Evolutionary conservation across 2,329 filamentous ascomycete genomes (phyloP).

Genomic region (Neocatenulostroma microsporum): DNA sequence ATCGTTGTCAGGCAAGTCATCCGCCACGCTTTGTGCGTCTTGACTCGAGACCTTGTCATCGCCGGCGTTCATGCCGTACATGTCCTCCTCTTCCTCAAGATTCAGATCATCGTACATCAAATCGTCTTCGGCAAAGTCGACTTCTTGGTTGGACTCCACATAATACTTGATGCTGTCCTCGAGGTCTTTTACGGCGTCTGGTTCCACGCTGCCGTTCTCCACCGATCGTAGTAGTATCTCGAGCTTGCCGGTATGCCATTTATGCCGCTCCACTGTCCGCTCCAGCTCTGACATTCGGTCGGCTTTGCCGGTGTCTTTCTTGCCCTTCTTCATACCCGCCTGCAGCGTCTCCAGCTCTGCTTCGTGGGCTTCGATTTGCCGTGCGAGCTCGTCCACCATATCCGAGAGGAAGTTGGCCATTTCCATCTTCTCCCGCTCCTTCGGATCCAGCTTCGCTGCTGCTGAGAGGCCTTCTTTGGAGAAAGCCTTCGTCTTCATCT

Average conservation of each 20-base stretch:
- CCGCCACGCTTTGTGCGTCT: conserved; percentile 85
- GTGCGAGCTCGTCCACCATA: conserved; percentile 87
- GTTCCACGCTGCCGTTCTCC: conserved; percentile 86
- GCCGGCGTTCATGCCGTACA: conserved; percentile 63
- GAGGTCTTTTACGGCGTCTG: conserved; percentile 76
- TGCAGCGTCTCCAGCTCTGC: conserved; percentile 82
- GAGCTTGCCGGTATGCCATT: conserved; percentile 90
- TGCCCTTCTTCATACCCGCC: conserved; percentile 88
- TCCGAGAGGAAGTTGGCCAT: conserved; percentile 74
- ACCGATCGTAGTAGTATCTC: conserved; percentile 83
- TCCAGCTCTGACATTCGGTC: conserved; percentile 86
- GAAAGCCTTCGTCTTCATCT: conserved; percentile 98
- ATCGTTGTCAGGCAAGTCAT: conserved; percentile 61
- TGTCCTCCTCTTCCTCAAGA: conserved; percentile 83
- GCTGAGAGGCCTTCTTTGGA: conserved; percentile 95
- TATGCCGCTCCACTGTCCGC: conserved; percentile 77
- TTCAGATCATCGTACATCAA: conserved; percentile 91
- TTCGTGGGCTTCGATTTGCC: conserved; percentile 86
- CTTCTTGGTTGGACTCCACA: conserved; percentile 77
- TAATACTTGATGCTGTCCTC: conserved; percentile 95
- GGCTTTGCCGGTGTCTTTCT: conserved; percentile 65
- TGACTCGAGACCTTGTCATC: conserved; percentile 93
- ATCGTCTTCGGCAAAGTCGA: conserved; percentile 91
- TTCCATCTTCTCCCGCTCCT: conserved; percentile 89
- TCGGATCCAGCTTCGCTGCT: conserved; percentile 90